phyloP scores from a whole-genome alignment of 2,329 filamentous ascomycete species.

The Xylariales sp. region DNA sequence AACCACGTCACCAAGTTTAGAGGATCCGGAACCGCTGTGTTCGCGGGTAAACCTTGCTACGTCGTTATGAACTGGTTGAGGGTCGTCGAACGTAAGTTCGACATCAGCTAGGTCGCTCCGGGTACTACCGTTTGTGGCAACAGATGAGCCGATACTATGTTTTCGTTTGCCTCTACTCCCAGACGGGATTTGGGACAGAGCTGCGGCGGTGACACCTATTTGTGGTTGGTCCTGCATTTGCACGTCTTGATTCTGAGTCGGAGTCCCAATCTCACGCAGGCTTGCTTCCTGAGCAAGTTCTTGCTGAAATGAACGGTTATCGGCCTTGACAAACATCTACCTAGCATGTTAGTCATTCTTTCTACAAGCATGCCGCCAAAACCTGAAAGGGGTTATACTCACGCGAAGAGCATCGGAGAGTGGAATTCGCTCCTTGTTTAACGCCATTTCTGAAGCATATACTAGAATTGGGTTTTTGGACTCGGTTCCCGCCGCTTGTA shows the following conservation, averaged over 20 bases:
- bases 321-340: constrained; percentile 61
- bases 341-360: constrained; percentile 42
- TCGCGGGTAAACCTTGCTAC: background rate
- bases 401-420: constrained; percentile 56
- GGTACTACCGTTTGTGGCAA: constrained; percentile 48
- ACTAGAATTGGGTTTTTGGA: constrained; percentile 61
- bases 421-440: constrained; percentile 51
- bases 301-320: constrained; percentile 64
- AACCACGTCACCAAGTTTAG: constrained; percentile 38
- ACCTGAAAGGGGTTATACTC: constrained; percentile 28
- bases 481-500: constrained; percentile 60
- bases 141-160: constrained; percentile 47
- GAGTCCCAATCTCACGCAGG: background rate
- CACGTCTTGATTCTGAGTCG: constrained; percentile 35
- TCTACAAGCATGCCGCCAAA: background rate
- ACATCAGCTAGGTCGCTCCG: constrained; percentile 43
- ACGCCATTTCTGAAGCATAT: constrained; percentile 65
- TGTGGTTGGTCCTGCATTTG: constrained; percentile 25
- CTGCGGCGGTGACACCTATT: constrained; percentile 35
- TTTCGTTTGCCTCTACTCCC: constrained; percentile 43
- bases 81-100: constrained; percentile 44
- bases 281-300: constrained; percentile 58
- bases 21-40: constrained; percentile 18
- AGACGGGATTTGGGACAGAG: constrained; percentile 36
- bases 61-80: constrained; percentile 22